phyloP scores from a whole-genome alignment of 441 rosid genomes.

The Gossypium lobatum region DNA sequence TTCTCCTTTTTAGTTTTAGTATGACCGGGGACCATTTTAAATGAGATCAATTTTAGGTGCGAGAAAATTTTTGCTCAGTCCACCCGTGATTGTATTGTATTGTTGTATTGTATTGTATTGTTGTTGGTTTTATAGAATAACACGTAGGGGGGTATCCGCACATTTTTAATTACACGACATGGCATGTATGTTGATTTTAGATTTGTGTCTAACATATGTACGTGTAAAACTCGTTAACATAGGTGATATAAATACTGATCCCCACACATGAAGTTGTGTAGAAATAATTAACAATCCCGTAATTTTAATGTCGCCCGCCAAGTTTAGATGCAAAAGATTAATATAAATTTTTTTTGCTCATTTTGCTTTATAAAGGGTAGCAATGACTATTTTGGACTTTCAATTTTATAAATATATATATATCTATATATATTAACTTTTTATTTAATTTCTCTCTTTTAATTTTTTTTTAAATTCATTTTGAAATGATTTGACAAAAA shows the following conservation, averaged over 20 bases:
- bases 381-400: too few species aligned
- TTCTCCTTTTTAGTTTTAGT: neutral
- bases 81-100: neutral
- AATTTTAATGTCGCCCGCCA: too few species aligned
- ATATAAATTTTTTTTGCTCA: too few species aligned
- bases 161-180: neutral
- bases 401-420: too few species aligned
- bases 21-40: constrained; percentile 12
- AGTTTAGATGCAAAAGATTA: too few species aligned
- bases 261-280: neutral
- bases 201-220: neutral
- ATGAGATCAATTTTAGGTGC: constrained; percentile 15
- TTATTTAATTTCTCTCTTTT: too few species aligned
- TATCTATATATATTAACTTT: too few species aligned
- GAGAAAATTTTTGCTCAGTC: constrained; percentile 18
- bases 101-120: neutral
- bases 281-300: neutral
- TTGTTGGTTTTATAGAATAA: neutral
- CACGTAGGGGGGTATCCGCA: neutral
- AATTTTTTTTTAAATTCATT: too few species aligned
- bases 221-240: neutral
- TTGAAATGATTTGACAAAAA: too few species aligned
- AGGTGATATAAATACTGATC: neutral
- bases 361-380: too few species aligned
- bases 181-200: neutral